Conservation (phyloP, 805 yeast genomes). For the Hanseniaspora opuntiae region DNA sequence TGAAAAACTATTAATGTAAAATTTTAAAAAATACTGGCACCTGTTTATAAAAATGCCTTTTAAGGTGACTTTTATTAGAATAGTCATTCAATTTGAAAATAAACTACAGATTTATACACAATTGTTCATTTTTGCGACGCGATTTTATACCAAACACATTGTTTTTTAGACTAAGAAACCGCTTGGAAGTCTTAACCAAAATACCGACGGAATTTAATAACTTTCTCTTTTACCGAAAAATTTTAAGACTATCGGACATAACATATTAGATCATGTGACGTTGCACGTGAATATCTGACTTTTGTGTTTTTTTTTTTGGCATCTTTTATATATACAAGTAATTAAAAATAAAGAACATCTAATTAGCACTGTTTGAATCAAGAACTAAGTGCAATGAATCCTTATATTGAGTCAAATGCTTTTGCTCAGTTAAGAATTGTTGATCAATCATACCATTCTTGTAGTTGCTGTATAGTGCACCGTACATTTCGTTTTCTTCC, state of each 20-base stretch:
- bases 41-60: not conserved
- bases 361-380: not conserved
- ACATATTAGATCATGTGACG: no score
- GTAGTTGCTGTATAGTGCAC: slow-evolving; percentile 48
- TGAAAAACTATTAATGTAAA: no score
- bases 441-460: slow-evolving; percentile 8
- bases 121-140: not conserved
- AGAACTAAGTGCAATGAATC: slow-evolving; percentile 2
- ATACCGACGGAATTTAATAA: not conserved
- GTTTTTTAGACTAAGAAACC: no score
- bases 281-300: no score
- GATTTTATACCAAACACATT: not conserved
- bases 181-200: not conserved
- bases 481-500: slow-evolving; percentile 80
- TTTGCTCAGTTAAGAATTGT: slow-evolving; percentile 39
- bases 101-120: not conserved
- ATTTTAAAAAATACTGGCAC: not conserved
- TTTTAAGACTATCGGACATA: no score
- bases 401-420: slow-evolving; percentile 13
- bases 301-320: no score
- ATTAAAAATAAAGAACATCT: not conserved
- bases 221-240: no score
- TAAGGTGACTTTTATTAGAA: not conserved
- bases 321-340: no score
- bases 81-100: not conserved